Base-by-base conservation (phyloP, 225 moss, liverwort and hornwort species). In the Takakia lepidozioides region DNA sequence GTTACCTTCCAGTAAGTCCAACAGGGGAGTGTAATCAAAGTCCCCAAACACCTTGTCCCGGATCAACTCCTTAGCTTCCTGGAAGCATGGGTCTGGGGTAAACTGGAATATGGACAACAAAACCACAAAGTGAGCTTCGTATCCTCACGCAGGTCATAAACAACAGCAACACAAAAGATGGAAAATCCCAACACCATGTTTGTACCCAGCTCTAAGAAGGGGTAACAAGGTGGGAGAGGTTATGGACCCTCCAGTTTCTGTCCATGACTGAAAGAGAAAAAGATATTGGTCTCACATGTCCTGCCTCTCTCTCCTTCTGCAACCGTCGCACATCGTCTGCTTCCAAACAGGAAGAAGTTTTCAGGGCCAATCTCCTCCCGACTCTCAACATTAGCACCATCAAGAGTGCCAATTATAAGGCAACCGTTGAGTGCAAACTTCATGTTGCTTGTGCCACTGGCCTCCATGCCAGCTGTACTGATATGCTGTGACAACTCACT, bases 401-500 rank as follows among this genome's bases (percentile, higher is more conserved):
- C 87, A 61, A 82, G 65, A 23, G 84, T 61, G 53, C 76, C 82
- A 72, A 92, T 48, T 40, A 92, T 58, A 49, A 92, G 70, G 63
- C 92, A 85, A 53, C 92, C 87, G 40, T 92, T 92, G 84, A 92
- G 82, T 16, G 92, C 84, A 22, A 75, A 85, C 41, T 92, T 92
- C 92, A 92, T 92, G 49, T 92, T 92, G 64, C 92, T 71, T 56
- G 92, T 92, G 58, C 92, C 87, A 34, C 84, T 84, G 66, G 92
- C 92, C 68, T 92, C 92, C 28, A 82, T 82, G 28, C 87, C 82
- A 61, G 87, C 92, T 43, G 92, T 87, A 49, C 92, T 90, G 80
- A 92, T 92, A 45, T 92, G 92, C 60, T 92, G 92, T 66, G 92
- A 87, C 55, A 92, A 61, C 63, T 92, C 87, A 59, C 87, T 82